phyloP scores from a whole-genome alignment of 768 basidiomycete species.

The Heimioporus sp. region DNA sequence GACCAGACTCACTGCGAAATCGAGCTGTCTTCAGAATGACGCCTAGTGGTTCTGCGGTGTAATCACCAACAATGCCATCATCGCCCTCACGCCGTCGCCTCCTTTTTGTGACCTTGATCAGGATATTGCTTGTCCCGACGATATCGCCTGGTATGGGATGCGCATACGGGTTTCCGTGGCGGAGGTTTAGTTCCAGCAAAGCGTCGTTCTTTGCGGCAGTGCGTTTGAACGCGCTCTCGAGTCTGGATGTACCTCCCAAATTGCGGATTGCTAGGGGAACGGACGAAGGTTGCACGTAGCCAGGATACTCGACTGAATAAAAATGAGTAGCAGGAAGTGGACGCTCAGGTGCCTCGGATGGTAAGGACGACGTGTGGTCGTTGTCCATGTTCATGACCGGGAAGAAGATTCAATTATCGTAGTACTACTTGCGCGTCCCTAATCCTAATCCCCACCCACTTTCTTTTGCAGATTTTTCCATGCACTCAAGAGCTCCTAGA shows the following conservation, averaged over 20 bases:
- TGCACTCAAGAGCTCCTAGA: constrained; percentile 47
- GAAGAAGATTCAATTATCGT: too few relatives aligned
- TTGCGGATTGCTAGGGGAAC: constrained; percentile 59
- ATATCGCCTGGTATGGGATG: constrained; percentile 86
- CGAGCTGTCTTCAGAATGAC: constrained; percentile 78
- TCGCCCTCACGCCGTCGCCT: constrained; percentile 45
- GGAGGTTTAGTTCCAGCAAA: constrained; percentile 73
- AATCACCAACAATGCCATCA: constrained; percentile 55
- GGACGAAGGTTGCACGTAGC: constrained; percentile 68
- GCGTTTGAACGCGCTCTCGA: constrained; percentile 78
- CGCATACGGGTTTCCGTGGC: constrained; percentile 71
- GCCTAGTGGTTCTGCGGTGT: constrained; percentile 71
- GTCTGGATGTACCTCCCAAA: constrained; percentile 65
- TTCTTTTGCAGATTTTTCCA: constrained; percentile 35
- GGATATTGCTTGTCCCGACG: constrained; percentile 72
- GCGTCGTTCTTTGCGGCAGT: constrained; percentile 59
- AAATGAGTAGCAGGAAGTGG: constrained; percentile 58
- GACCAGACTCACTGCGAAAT: constrained; percentile 72
- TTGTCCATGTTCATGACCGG: constrained; percentile 7
- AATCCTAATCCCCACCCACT: constrained; percentile 13
- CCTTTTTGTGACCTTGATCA: constrained; percentile 80
- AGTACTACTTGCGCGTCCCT: too few relatives aligned
- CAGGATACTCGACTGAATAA: constrained; percentile 89
- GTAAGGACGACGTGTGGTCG: constrained; percentile 8
- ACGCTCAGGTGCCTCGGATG: constrained; percentile 34